Percentiles rank a stretch among this genome's conserved stretches.
These are phyloP conservation scores for Phaeosphaeria sp. DNA, from an alignment of 2,329 filamentous ascomycete genomes.

Conservation along the genomic window DNA sequence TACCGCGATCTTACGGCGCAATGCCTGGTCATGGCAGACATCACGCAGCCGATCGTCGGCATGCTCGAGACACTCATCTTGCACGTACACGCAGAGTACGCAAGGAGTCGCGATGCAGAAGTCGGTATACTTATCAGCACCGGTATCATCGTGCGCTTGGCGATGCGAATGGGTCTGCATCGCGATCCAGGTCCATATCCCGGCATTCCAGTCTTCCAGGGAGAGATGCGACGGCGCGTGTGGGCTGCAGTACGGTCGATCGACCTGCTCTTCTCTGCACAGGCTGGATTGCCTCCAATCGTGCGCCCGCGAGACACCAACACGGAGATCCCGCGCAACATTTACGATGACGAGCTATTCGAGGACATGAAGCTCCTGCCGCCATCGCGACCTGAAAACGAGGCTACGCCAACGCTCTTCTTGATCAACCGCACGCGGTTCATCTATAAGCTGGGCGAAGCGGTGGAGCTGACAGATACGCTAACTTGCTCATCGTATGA, in stretches of 20 bases:
- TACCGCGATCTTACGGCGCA: constrained; percentile 79
- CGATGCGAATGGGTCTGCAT: constrained; percentile 79
- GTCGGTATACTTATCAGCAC: constrained; percentile 68
- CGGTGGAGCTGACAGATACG: constrained; percentile 71
- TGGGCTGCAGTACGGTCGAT: constrained; percentile 75
- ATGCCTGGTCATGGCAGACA: constrained; percentile 77
- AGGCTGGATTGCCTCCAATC: constrained; percentile 68
- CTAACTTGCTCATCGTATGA: constrained; percentile 68
- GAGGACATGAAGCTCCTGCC: constrained; percentile 73
- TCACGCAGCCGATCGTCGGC: constrained; percentile 75
- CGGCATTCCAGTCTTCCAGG: constrained; percentile 75
- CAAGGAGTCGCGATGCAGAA: constrained; percentile 76
- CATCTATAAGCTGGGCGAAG: constrained; percentile 72
- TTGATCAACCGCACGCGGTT: constrained; percentile 77
- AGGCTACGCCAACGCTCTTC: constrained; percentile 79
- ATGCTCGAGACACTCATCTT: constrained; percentile 81
- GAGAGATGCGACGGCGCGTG: constrained; percentile 70
- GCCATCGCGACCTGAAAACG: constrained; percentile 69
- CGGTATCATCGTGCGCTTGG: constrained; percentile 66
- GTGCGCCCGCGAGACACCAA: constrained; percentile 78
- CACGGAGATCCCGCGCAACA: constrained; percentile 75
- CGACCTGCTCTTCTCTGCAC: constrained; percentile 80
- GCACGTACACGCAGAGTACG: constrained; percentile 78
- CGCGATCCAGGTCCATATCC: constrained; percentile 78
- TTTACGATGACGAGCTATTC: constrained; percentile 81